Evolutionary conservation across 768 basidiomycete species (phyloP), one percentile per base, ranked within the genome.

Genomic region (Podaxis rugospora): DNA sequence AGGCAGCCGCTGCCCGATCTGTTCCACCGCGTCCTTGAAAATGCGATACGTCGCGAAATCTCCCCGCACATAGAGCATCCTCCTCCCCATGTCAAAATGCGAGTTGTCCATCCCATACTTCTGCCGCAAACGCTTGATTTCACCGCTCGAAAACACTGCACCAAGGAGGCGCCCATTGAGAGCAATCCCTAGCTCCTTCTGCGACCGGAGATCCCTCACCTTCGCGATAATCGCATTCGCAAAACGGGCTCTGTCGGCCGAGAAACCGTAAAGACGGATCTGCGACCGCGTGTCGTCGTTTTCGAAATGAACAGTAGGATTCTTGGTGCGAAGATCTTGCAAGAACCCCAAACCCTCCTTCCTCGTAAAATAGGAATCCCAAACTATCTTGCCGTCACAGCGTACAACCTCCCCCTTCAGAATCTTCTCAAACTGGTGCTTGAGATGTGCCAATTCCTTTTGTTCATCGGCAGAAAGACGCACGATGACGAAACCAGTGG

Each of bases 331-430:
- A 10, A 91, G 57, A 0, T 74, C 68, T 0, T 72, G 65, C 51
- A 92, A 55, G 67, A 80, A 90, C 0, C 13, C 21, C 0, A 51
- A 42, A 0, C 88, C 88, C 5, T 71, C 70, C 0, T 65, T 60
- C 3, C 75, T 63, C 21, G 67, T 67, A 62, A 93, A 87, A 70
- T 83, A 91, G 3, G 77, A 73, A 61, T 92, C 86, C 90, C 90
- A 93, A 6, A 82, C 72, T 1, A 77, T 72, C 42, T 80, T 80
- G 28, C 79, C 83, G 49, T 83, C 78, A 16, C 80, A 66, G 27
- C 71, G 76, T 36, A 90, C 69, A 2, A 80, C 72, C 63, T 92
- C 87, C 0, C 90, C 90, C 2, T 78, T 80, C 0, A 88, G 67
- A 10, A 87, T 73, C n/a, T 76, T 76, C 66, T 90, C 88, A 21